phyloP scores from a whole-genome alignment of 2,329 filamentous ascomycete genomes.

The Claviceps maximensis region DNA sequence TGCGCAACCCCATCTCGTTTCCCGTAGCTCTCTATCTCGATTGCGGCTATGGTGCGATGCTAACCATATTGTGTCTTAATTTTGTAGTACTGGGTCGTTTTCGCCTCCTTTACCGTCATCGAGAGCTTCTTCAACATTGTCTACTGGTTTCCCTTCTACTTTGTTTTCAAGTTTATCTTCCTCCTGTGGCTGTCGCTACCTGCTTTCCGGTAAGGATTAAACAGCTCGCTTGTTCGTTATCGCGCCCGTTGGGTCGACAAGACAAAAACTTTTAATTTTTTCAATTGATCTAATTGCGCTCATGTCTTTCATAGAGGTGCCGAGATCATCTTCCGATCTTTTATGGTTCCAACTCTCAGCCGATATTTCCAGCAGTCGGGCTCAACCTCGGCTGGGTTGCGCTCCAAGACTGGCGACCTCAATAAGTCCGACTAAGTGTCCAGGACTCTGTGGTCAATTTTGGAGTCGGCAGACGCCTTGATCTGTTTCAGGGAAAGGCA shows the following conservation, averaged over 20 bases:
- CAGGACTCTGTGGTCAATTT: not conserved
- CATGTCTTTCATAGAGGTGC: conserved; percentile 52
- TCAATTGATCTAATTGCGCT: not conserved
- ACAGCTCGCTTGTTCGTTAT: not conserved
- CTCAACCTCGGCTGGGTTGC: conserved; percentile 75
- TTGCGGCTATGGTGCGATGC: not conserved
- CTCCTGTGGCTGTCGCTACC: conserved; percentile 96
- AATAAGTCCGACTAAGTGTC: conserved; percentile 53
- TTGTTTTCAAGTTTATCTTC: conserved; percentile 97
- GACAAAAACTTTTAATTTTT: not conserved
- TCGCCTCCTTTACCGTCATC: conserved; percentile 66
- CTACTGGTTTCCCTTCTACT: conserved; percentile 99
- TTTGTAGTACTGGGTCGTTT: conserved; percentile 76
- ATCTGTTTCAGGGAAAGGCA: not conserved
- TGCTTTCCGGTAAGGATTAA: conserved; percentile 63
- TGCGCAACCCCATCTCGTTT: conserved; percentile 26
- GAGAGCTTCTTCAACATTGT: conserved; percentile 76
- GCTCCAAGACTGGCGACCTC: conserved; percentile 70
- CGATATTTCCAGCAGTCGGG: conserved; percentile 68
- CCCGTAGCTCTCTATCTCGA: not conserved
- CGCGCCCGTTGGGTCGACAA: not conserved
- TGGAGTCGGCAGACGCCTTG: not conserved
- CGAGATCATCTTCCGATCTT: conserved; percentile 91
- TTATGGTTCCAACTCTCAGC: conserved; percentile 81
- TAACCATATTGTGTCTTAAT: conserved; percentile 9